Conservation (phyloP, 2,329 filamentous ascomycete genomes). For the Trichoderma pleuroti region DNA sequence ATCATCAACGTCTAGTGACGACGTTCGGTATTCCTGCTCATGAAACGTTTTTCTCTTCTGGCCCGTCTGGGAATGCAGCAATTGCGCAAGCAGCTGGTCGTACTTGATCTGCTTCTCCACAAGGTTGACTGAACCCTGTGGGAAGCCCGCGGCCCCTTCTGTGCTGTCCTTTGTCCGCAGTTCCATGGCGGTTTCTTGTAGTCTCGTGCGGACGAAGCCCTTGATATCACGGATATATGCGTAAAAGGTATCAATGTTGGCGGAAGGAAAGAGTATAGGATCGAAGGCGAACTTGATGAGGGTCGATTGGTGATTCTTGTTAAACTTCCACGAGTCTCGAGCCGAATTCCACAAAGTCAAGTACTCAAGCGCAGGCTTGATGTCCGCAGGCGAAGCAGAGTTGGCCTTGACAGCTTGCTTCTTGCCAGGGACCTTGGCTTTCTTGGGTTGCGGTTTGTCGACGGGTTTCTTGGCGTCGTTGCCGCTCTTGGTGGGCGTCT, state of each 20-base stretch:
- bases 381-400: constrained; percentile 38
- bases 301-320: constrained; percentile 85
- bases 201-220: constrained; percentile 66
- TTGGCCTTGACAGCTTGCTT: constrained; percentile 38
- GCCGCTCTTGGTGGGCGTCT: constrained; percentile 38
- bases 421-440: constrained; percentile 39
- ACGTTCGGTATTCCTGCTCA: constrained; percentile 50
- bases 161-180: constrained; percentile 56
- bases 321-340: constrained; percentile 83
- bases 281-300: constrained; percentile 81
- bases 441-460: constrained; percentile 32
- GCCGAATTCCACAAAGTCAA: constrained; percentile 70
- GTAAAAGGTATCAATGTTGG: constrained; percentile 66
- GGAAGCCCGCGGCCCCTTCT: constrained; percentile 46
- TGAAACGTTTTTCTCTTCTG: constrained; percentile 50
- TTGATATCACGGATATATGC: constrained; percentile 77
- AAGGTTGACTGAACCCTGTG: constrained; percentile 46
- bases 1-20: constrained; percentile 46
- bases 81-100: constrained; percentile 51
- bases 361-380: constrained; percentile 69
- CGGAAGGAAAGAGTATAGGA: constrained; percentile 64
- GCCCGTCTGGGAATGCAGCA: constrained; percentile 38
- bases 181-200: constrained; percentile 63
- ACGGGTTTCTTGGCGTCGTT: constrained; percentile 25
- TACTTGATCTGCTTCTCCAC: constrained; percentile 52